Evolutionary conservation across 2,329 filamentous ascomycete genomes (phyloP), one percentile per base, ranked within the genome.

Genomic region (Akanthomyces lecanii): DNA sequence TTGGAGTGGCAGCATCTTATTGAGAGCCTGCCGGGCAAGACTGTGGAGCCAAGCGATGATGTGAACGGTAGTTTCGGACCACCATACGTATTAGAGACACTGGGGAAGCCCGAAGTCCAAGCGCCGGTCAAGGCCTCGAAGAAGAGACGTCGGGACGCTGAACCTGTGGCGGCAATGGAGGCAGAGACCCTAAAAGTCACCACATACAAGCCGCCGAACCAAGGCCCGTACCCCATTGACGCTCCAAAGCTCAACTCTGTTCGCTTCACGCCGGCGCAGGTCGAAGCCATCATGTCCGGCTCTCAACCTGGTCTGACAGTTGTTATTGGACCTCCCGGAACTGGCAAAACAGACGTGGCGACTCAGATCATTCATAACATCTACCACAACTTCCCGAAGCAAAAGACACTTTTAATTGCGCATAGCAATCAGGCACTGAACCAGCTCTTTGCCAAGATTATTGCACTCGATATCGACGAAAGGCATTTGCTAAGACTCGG

Each of bases 331-430:
- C 95, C 95, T 61, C 95, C 95, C 8, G 95, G 95, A 61, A 99
- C 95, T 7, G 95, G 96, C 66, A 99, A 99, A 80, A 99, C 95
- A n/a, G 95, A 99, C 76, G 95, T 99, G 60, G 93, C 92, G 54
- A 97, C 94, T 5, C 95, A 99, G 75, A 96, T 98, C 73, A 99
- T 99, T 77, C 97, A 91, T 79, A 97, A 98, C 74, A 90, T 99
- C 69, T 99, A 99, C 73, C 94, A 98, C 79, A 97, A 98, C 76
- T 99, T 97, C 73, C 93, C 95, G 8, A 82, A 89, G 66, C 92
- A 99, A 75, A 89, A 92, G 69, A 99, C 95, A 0, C 79, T 99
- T 21, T 85, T 99, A 47, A 87, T 99, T 66, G 95, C 95, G 5
- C 95, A 99, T 75, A 98, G 94, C 76, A 99, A 99, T 72, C 96